Evolutionary conservation across 139 green algal species (phyloP).

Genomic region (Chlamydomonas sp.): DNA sequence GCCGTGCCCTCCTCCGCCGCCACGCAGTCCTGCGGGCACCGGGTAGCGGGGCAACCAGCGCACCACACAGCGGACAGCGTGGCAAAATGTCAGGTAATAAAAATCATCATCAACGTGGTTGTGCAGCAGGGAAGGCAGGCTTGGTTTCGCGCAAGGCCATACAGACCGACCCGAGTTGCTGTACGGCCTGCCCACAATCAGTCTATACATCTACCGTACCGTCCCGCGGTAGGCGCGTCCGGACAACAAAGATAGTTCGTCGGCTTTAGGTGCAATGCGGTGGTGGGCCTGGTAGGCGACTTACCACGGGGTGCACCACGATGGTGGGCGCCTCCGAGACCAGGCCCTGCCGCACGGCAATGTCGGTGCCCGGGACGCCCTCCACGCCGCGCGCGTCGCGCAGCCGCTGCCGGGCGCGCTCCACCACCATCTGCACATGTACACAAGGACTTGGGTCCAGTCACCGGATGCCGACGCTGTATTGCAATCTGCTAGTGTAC

Average conservation of each 20-base stretch:
- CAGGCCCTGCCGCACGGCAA: constrained; percentile 53
- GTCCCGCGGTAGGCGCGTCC: neutral
- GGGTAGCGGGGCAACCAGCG: neutral
- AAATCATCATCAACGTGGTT: too few species aligned
- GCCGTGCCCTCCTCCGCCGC: constrained; percentile 51
- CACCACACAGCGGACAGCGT: too few species aligned
- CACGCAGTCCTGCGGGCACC: constrained; percentile 5
- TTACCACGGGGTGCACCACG: constrained; percentile 39
- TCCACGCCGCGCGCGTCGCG: constrained; percentile 44
- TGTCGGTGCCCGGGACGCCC: constrained; percentile 37
- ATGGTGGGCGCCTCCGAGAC: constrained; percentile 54
- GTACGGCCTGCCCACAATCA: neutral
- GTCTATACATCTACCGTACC: neutral
- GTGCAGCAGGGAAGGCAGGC: neutral
- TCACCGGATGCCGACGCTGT: too few species aligned
- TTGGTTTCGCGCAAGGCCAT: neutral
- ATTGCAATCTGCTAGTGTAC: too few species aligned
- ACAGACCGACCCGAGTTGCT: neutral
- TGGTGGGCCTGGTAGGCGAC: too few species aligned
- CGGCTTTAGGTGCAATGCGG: too few species aligned
- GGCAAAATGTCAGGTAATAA: too few species aligned
- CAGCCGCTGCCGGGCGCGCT: constrained; percentile 49
- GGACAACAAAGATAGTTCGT: too few species aligned
- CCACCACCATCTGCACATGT: constrained; percentile 51
- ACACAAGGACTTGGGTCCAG: neutral